Percentiles rank a stretch among this genome's conserved stretches.
phyloP scores from a whole-genome alignment of 2,329 filamentous ascomycete genomes.

The Cytospora chrysosperma region DNA sequence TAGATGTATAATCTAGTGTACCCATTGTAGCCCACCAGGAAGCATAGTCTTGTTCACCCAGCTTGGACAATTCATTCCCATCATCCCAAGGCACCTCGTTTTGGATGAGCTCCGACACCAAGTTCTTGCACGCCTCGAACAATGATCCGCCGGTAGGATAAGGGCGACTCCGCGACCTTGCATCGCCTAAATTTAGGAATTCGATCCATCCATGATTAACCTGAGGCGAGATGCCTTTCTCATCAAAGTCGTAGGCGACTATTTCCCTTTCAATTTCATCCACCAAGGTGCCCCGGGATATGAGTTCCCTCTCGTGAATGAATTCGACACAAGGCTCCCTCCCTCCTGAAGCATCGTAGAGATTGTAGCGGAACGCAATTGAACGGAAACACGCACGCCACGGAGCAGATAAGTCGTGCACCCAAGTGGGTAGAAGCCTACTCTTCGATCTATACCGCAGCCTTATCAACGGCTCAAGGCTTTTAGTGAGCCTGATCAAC shows the following conservation, averaged over 20 bases:
- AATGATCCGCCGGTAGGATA: not conserved
- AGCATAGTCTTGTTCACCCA: not conserved
- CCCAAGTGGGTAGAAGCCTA: not conserved
- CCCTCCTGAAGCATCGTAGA: not conserved
- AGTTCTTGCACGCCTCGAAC: not conserved
- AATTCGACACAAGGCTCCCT: not conserved
- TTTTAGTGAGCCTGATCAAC: not conserved
- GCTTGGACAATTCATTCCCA: not conserved
- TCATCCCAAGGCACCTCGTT: no score
- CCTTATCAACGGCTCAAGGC: not conserved
- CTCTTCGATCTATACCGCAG: not conserved
- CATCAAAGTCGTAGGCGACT: not conserved
- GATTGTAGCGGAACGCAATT: not conserved
- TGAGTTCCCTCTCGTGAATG: not conserved
- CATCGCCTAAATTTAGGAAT: not conserved
- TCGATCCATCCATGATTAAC: not conserved
- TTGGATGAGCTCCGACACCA: not conserved
- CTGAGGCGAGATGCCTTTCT: not conserved
- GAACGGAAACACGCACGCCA: fast-evolving
- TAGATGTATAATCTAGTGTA: not conserved
- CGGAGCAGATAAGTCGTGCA: not conserved
- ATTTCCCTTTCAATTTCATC: not conserved
- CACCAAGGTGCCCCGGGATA: not conserved
- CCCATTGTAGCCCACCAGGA: no score
- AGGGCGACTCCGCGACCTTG: not conserved